These are phyloP conservation scores for Globisporangium emineosum DNA, from an alignment of 352 stramenopile species.

Conservation along the genomic window DNA sequence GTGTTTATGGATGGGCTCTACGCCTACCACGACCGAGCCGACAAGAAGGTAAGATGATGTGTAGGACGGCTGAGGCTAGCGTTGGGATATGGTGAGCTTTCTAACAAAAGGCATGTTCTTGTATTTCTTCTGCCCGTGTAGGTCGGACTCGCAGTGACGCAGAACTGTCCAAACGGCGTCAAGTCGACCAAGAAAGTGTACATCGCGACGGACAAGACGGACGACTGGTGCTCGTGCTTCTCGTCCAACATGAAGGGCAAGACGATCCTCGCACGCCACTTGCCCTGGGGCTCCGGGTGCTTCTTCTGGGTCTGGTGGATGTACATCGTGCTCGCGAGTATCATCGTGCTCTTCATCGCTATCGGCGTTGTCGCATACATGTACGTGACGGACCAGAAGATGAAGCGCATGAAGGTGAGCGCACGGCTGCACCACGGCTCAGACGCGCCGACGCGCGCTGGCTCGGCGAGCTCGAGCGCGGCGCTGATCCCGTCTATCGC, in stretches of 20 bases:
- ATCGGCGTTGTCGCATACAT: conserved; percentile 59
- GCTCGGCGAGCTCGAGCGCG: conserved; percentile 23
- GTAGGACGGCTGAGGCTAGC: no score
- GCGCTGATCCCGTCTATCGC: conserved; percentile 26
- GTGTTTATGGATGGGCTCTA: conserved; percentile 87
- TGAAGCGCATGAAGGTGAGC: conserved; percentile 37
- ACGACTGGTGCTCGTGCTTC: conserved; percentile 72
- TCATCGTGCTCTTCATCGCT: conserved; percentile 54
- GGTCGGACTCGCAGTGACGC: conserved; percentile 63
- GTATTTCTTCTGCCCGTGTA: no score
- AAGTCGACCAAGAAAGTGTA: conserved; percentile 77
- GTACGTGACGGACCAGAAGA: conserved; percentile 39
- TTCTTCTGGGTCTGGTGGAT: conserved; percentile 89
- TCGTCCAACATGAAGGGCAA: conserved; percentile 56
- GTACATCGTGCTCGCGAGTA: conserved; percentile 67
- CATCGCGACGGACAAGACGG: conserved; percentile 27
- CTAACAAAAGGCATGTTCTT: no score
- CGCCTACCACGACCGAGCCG: conserved; percentile 65
- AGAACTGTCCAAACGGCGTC: conserved; percentile 76
- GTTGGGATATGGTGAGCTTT: no score
- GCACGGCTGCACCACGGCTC: conserved; percentile 21
- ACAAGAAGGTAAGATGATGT: conserved; percentile 31
- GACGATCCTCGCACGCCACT: conserved; percentile 47
- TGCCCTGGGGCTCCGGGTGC: conserved; percentile 60
- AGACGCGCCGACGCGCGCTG: conserved; percentile 23